Percentiles rank a stretch among this genome's conserved stretches.
phyloP scores from a whole-genome alignment of 805 yeast genomes.

The Myxozyma geophila region DNA sequence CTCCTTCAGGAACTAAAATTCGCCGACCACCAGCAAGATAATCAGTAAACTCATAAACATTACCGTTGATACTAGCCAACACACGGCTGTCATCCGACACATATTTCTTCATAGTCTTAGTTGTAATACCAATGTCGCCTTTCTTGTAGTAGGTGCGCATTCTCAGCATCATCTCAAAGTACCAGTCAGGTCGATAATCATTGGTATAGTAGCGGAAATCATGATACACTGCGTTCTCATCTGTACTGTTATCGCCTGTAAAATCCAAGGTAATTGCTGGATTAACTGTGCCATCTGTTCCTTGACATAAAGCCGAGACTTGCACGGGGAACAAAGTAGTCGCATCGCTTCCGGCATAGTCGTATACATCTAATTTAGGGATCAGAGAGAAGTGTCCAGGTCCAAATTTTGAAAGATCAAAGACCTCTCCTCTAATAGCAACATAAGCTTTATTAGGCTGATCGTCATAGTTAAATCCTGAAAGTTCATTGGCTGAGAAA shows the following conservation, averaged over 20 bases:
- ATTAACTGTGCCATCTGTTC: constrained; percentile 45
- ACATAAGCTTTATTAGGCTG: constrained; percentile 45
- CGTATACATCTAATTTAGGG: constrained; percentile 43
- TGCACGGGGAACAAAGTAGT: constrained; percentile 49
- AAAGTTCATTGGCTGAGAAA: constrained; percentile 44
- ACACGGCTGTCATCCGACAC: constrained; percentile 44
- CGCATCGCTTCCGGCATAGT: constrained; percentile 48
- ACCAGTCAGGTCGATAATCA: constrained; percentile 52
- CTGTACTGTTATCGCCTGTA: constrained; percentile 44
- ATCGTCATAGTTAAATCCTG: constrained; percentile 40
- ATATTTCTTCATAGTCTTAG: constrained; percentile 41
- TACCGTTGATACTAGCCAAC: constrained; percentile 46
- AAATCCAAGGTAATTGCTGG: constrained; percentile 42
- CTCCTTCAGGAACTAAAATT: constrained; percentile 42
- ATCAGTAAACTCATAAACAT: constrained; percentile 48
- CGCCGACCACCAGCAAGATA: constrained; percentile 47
- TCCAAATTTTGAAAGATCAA: constrained; percentile 48
- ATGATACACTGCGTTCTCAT: constrained; percentile 48
- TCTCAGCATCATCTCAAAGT: constrained; percentile 46
- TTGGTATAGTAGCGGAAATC: constrained; percentile 48
- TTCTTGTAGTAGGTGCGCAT: constrained; percentile 46
- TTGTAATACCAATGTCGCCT: constrained; percentile 48
- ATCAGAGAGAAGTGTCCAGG: constrained; percentile 49
- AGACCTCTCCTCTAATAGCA: constrained; percentile 49
- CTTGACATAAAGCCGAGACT: constrained; percentile 48